Evolutionary conservation across 805 yeast species (phyloP).

Genomic region (Candida peoriensis): DNA sequence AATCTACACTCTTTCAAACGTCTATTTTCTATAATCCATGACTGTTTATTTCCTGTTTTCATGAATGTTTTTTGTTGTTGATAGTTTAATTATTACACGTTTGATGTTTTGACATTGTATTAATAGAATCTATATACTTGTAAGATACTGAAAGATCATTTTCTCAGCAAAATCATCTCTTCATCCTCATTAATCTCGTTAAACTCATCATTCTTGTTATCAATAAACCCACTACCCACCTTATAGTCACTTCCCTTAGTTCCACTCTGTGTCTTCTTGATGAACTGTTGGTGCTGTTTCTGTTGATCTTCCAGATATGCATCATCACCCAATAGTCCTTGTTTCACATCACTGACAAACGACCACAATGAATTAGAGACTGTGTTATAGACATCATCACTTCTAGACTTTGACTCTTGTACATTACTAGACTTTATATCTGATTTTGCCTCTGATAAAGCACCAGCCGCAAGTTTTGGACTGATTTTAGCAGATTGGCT

Average conservation of each 20-base stretch:
- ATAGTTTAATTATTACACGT: too few species aligned
- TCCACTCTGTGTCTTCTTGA: neutral
- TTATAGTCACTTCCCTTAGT: too few species aligned
- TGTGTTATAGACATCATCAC: slow-evolving; percentile 28
- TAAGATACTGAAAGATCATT: neutral
- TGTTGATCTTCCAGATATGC: slow-evolving; percentile 9
- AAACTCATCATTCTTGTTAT: slow-evolving; percentile 5
- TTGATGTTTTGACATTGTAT: too few species aligned
- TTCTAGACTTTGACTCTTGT: slow-evolving; percentile 4
- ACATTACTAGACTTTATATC: too few species aligned
- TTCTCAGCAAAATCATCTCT: slow-evolving; percentile 20
- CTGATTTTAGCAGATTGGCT: too few species aligned
- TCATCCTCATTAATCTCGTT: slow-evolving; percentile 13
- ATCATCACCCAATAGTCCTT: slow-evolving; percentile 34
- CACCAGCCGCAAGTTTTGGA: too few species aligned
- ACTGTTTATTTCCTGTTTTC: neutral
- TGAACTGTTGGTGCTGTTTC: slow-evolving; percentile 1
- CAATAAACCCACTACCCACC: neutral
- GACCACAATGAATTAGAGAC: slow-evolving; percentile 43
- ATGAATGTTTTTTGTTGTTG: neutral
- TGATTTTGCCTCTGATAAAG: too few species aligned
- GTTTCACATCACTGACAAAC: slow-evolving; percentile 45
- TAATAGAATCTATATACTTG: neutral
- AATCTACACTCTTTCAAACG: neutral
- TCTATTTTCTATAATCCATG: neutral